phyloP scores from a whole-genome alignment of 495 filamentous ascomycete genomes.

The Penicillium samsonianum region DNA sequence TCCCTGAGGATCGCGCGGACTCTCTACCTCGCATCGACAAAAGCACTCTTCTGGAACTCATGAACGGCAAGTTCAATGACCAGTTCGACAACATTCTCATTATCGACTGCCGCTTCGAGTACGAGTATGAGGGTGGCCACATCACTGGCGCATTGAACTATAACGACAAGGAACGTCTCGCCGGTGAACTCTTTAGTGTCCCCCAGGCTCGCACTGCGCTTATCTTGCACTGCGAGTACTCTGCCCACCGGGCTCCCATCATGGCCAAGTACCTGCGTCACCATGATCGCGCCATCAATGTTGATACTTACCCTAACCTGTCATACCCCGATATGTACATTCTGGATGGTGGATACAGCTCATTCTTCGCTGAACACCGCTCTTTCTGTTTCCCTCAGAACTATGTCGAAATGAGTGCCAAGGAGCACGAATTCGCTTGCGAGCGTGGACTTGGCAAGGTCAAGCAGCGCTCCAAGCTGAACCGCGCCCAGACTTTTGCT shows the following conservation, averaged over 20 bases:
- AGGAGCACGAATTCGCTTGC: constrained; percentile 85
- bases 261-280: constrained; percentile 82
- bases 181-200: constrained; percentile 71
- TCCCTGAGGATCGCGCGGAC: constrained; percentile 76
- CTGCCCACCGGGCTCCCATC: constrained; percentile 92
- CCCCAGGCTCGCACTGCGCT: constrained; percentile 71
- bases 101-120: constrained; percentile 97
- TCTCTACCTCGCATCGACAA: constrained; percentile 83
- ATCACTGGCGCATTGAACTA: constrained; percentile 91
- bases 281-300: constrained; percentile 80
- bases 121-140: constrained; percentile 96
- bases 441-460: constrained; percentile 92
- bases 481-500: constrained; percentile 89
- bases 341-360: constrained; percentile 92
- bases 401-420: constrained; percentile 92
- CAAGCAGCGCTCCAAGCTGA: constrained; percentile 76
- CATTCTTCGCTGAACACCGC: constrained; percentile 79
- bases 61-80: constrained; percentile 79
- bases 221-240: constrained; percentile 98
- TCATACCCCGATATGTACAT: constrained; percentile 97
- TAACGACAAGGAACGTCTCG: constrained; percentile 89
- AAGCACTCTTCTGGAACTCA: constrained; percentile 75
- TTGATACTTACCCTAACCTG: constrained; percentile 78
- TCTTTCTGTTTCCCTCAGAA: constrained; percentile 85
- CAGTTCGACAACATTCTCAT: constrained; percentile 76